Evolutionary conservation across 164 flowering plant species (phyloP), one percentile per base, ranked within the genome.

Genomic region (Hamamelis virginiana): DNA sequence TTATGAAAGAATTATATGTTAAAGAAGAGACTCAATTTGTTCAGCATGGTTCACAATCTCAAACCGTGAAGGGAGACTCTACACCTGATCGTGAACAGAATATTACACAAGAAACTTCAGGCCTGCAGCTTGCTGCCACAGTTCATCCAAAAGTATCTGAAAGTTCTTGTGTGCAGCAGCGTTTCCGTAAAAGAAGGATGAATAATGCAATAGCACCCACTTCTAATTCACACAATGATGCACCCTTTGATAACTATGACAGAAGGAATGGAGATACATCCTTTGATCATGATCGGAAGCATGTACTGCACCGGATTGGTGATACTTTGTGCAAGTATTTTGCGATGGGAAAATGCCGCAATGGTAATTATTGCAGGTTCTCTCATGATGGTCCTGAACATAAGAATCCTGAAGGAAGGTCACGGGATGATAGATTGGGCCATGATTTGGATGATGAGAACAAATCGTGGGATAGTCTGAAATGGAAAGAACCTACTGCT

Each of bases 291-390:
- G 77, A 77, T 33, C 59, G 48, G 51, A 73, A 70, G 71, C 76
- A 48, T 28, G 80, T 77, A 70, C 44, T 64, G 13, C 56, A 59
- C 46, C 68, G 69, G 65, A 63, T 9, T 63, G 69, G 59, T 50
- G 70, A 59, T 55, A 69, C 66, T 19, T 68, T 68, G 38, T 86
- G 90, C 74, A 84, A 74, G 70, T 82, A 45, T 70, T 82, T 80
- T 76, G 74, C 73, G n/a, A 60, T 71, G 5, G 87, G 87, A 23
- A 72, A 69, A 23, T 84, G 89, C 69, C 79, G 75, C 11, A 69
- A 75, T 25, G 82, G 90, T 22, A 77, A 64, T n/a, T 51, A 44
- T 62, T 86, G 90, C 77, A 76, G 72, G 60, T 82, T 82, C 70
- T 79, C 82, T 73, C 90, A 84, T 74, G 77, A 73, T 27, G 74